phyloP scores from a whole-genome alignment of 768 basidiomycete species.

The Trametes villosa region DNA sequence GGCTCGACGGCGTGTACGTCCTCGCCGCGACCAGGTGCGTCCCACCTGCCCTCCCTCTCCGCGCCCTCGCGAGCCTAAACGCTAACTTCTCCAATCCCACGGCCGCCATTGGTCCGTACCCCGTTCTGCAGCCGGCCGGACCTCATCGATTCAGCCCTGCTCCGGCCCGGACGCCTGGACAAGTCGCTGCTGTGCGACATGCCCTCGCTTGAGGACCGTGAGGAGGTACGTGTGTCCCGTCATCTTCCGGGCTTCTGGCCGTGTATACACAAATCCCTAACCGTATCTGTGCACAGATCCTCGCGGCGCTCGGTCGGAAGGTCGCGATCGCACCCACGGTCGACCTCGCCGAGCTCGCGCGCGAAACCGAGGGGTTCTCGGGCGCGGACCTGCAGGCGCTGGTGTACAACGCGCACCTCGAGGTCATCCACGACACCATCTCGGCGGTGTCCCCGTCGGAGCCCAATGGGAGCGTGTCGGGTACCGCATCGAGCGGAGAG shows the following conservation, averaged over 20 bases:
- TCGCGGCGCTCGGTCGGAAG: constrained; percentile 76
- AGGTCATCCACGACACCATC: constrained; percentile 83
- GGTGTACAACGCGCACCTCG: constrained; percentile 94
- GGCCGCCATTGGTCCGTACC: background rate
- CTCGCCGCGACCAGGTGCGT: constrained; percentile 98
- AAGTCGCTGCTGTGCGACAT: constrained; percentile 93
- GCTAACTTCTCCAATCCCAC: background rate
- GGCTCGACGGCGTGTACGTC: constrained; percentile 96
- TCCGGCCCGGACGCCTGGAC: constrained; percentile 95
- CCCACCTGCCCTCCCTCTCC: background rate
- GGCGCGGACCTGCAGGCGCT: constrained; percentile 97
- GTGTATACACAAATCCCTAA: background rate
- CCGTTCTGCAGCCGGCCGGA: constrained; percentile 80
- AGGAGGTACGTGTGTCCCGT: constrained; percentile 61
- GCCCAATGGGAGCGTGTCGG: background rate
- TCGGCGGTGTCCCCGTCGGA: constrained; percentile 13
- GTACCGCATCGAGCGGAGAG: constrained; percentile 32
- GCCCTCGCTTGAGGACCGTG: constrained; percentile 76
- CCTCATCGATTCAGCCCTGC: constrained; percentile 92
- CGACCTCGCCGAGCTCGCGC: constrained; percentile 70
- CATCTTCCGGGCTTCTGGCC: background rate
- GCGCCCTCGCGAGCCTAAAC: background rate
- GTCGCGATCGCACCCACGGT: constrained; percentile 63
- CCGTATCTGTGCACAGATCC: constrained; percentile 60
- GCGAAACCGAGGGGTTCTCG: constrained; percentile 80